Conservation (phyloP, 129 eudicot species). For the Silybum marianum region DNA sequence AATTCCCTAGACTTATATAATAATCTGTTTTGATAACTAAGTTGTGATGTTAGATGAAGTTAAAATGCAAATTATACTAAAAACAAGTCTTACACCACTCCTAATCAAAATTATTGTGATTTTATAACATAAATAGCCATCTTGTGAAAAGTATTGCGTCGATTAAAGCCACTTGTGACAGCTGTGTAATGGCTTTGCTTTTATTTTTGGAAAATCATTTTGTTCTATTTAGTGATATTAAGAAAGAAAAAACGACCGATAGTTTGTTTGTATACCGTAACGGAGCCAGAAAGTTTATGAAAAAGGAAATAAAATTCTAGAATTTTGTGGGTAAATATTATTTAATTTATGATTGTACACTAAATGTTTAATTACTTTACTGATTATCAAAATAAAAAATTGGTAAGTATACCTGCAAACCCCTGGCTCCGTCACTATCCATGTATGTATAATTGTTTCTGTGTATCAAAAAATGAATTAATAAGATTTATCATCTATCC, state of each 20-base stretch:
- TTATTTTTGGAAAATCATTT: background rate
- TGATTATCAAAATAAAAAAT: background rate
- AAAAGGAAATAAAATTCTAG: background rate
- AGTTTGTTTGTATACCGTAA: background rate
- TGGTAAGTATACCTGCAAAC: background rate
- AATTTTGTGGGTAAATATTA: background rate
- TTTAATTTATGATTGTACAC: too few species aligned
- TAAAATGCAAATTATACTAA: too few species aligned
- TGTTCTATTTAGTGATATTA: too few species aligned
- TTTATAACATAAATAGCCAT: background rate
- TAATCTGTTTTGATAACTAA: too few species aligned
- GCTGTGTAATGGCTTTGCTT: background rate
- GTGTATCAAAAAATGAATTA: background rate
- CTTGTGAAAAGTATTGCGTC: too few species aligned
- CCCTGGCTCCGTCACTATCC: background rate
- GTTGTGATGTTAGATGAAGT: too few species aligned
- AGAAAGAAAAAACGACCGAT: background rate
- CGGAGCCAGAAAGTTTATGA: background rate
- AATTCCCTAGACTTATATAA: too few species aligned
- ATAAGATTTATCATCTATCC: background rate
- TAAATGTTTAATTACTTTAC: background rate
- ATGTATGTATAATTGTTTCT: background rate
- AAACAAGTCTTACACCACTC: too few species aligned
- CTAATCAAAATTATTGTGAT: too few species aligned
- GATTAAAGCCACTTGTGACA: background rate